Evolutionary conservation across 2,329 filamentous ascomycete species (phyloP).

Genomic region (Hawksworthiomyces lignivorus): DNA sequence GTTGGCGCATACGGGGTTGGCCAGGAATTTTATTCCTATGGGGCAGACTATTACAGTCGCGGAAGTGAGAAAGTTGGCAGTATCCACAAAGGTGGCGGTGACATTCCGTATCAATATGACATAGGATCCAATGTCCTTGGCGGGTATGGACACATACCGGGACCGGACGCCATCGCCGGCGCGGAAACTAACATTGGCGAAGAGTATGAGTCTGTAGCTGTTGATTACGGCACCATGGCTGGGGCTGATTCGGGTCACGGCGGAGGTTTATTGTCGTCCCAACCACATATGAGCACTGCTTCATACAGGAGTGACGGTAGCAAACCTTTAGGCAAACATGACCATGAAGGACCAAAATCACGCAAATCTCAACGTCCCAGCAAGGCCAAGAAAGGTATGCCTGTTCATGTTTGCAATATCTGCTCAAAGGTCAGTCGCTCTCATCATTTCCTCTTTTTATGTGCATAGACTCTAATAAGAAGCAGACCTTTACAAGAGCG

Average conservation of each 20-base stretch:
- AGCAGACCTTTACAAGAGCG: constrained; percentile 5
- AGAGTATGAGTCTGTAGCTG: no score
- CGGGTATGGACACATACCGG: not conserved
- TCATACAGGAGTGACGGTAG: no score
- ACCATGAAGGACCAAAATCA: not conserved
- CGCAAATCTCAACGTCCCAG: constrained; percentile 11
- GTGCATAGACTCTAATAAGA: constrained; percentile 17
- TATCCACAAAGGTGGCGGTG: no score
- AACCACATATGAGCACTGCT: no score
- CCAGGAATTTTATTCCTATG: no score
- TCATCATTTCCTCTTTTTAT: constrained; percentile 14
- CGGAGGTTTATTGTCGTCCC: no score
- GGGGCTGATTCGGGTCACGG: not conserved
- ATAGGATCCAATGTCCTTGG: not conserved
- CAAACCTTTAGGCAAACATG: no score
- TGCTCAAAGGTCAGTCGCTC: constrained; percentile 10
- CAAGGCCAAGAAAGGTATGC: constrained; percentile 13
- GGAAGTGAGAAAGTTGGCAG: no score
- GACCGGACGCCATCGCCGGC: not conserved
- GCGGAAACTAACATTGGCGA: no score
- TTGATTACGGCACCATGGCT: not conserved
- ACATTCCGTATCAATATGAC: no score
- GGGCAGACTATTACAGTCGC: not conserved
- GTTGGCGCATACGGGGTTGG: not conserved
- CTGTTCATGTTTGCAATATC: constrained; percentile 12